phyloP scores from a whole-genome alignment of 2,329 filamentous ascomycete genomes.

The Microdochium paspali region DNA sequence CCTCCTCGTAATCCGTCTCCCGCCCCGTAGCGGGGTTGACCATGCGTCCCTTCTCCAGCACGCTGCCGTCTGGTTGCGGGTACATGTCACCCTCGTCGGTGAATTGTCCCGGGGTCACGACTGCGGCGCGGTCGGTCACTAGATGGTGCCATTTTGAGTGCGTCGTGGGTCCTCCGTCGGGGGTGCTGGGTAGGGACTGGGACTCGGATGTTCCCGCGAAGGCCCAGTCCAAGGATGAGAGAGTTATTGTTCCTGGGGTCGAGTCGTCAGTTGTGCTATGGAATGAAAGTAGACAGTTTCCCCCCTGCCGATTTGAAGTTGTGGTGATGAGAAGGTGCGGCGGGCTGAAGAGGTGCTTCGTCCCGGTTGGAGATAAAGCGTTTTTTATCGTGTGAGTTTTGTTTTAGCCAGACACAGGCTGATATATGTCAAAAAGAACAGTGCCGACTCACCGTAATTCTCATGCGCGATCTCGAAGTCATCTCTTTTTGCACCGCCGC shows the following conservation, averaged over 20 bases:
- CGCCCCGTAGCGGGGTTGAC: slow-evolving; percentile 43
- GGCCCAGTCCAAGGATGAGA: slow-evolving; percentile 49
- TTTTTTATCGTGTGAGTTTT: no score
- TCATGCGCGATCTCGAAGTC: background rate
- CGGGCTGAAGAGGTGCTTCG: no score
- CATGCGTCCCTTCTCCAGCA: slow-evolving; percentile 50
- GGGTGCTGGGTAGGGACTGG: slow-evolving; percentile 2
- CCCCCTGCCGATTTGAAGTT: no score
- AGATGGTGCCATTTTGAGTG: slow-evolving; percentile 46
- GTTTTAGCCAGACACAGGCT: no score
- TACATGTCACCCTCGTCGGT: slow-evolving; percentile 49
- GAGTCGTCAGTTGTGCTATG: background rate
- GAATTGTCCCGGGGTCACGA: slow-evolving; percentile 1
- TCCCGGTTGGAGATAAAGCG: no score
- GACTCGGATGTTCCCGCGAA: slow-evolving; percentile 48
- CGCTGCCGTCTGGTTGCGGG: slow-evolving; percentile 18
- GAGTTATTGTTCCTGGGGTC: background rate
- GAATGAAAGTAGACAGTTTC: background rate
- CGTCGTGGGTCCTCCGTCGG: slow-evolving; percentile 13
- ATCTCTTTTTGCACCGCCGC: background rate
- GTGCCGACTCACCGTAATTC: background rate
- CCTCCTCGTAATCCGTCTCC: slow-evolving; percentile 52
- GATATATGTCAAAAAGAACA: background rate
- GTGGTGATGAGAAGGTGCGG: no score
- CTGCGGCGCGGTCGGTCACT: slow-evolving; percentile 10